Evolutionary conservation across 1,284 basidiomycete genomes (phyloP), one percentile per base, ranked within the genome.

Genomic region (Tilletiopsis washingtonensis): DNA sequence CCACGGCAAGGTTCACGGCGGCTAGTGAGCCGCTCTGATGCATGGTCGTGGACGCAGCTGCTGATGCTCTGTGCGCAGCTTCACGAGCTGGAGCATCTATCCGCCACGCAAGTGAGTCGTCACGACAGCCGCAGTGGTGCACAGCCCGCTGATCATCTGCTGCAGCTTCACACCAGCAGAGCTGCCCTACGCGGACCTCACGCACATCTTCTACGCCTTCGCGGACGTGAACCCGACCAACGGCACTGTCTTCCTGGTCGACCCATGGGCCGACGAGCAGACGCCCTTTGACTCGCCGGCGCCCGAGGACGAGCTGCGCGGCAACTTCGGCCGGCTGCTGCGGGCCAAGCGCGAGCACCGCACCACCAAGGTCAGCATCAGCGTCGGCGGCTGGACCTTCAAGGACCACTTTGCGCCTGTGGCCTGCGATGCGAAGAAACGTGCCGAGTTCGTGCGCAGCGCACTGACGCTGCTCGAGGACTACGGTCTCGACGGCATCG

Each of bases 301-400:
- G 29, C 46, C 40, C 1, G 49, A 85, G 82, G 43, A 85, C 81
- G 88, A 89, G 67, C 75, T 90, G 6, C 90, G 89, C 62, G 89
- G 89, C 3, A 87, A 85, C 74, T 76, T 94, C 61, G 90, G 91
- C 76, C 87, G 88, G 67, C 80, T 90, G 49, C 88, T 90, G 70
- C 77, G 86, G 40, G 69, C 88, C 59, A 93, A 91, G 76, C 76
- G 87, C 58, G 71, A 80, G 61, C 79, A 96, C 61, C 81, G 81
- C 1, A 60, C 64, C 19, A 60, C 75, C 24, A 76, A 76, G 47
- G 50, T 74, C 15, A 59, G 75, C 32, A 63, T 76, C n/a, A 67
- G 62, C 17, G 69, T 76, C 42, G 75, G 75, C 4, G 75, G 75
- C 4, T 75, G 74, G 72, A 62, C 69, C n/a, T 70, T 68, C 46